phyloP scores from a whole-genome alignment of 2,329 filamentous ascomycete genomes.

The Colletotrichum nymphaeae region DNA sequence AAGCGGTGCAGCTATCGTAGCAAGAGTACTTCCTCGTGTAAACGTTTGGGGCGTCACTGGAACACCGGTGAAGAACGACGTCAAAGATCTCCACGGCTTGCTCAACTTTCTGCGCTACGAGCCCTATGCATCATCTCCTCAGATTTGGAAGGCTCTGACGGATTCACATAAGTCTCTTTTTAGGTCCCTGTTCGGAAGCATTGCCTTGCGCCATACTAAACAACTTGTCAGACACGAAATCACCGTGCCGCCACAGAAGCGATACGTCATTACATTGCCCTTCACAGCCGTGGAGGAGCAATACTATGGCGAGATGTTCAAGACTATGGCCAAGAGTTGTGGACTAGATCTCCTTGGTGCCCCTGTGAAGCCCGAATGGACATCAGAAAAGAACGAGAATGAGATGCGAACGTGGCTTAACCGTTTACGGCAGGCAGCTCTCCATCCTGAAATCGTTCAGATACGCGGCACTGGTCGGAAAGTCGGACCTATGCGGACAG shows the following conservation, averaged over 20 bases:
- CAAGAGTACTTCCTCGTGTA: slow-evolving; percentile 81
- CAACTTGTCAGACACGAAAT: slow-evolving; percentile 83
- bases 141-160: slow-evolving; percentile 77
- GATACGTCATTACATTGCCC: slow-evolving; percentile 88
- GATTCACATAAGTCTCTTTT: slow-evolving; percentile 72
- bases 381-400: slow-evolving; percentile 72
- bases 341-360: slow-evolving; percentile 73
- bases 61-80: slow-evolving; percentile 85
- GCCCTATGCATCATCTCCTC: slow-evolving; percentile 74
- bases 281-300: slow-evolving; percentile 93
- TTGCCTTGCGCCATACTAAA: slow-evolving; percentile 90
- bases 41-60: slow-evolving; percentile 95
- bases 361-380: slow-evolving; percentile 72
- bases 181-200: slow-evolving; percentile 72
- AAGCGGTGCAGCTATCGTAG: slow-evolving; percentile 83
- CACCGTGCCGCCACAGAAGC: slow-evolving; percentile 82
- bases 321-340: slow-evolving; percentile 78
- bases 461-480: slow-evolving; percentile 72
- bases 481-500: slow-evolving; percentile 78
- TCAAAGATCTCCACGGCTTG: slow-evolving; percentile 82
- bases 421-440: slow-evolving; percentile 81
- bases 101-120: slow-evolving; percentile 84
- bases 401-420: slow-evolving; percentile 85
- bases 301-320: slow-evolving; percentile 82
- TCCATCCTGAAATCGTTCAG: slow-evolving; percentile 83